Evolutionary conservation across 78 protist genomes (phyloP).

Genomic region (Emiliania huxleyi): DNA sequence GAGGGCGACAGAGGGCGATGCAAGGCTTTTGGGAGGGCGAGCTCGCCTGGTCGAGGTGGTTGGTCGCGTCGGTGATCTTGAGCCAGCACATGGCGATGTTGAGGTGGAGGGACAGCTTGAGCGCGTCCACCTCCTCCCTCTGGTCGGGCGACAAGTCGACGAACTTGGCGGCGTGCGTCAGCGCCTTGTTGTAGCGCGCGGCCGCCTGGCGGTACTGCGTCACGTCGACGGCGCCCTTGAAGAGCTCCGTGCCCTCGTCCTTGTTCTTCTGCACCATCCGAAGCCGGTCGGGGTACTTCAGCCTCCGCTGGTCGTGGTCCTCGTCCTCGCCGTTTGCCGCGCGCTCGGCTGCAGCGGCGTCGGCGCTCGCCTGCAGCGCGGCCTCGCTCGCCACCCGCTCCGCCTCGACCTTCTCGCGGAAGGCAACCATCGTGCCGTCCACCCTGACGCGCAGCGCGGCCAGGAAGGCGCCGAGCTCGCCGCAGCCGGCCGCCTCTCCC

Average conservation of each 20-base stretch:
- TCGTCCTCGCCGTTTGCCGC: background rate
- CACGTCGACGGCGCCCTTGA: background rate
- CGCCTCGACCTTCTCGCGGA: background rate
- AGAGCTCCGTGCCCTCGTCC: constrained; percentile 22
- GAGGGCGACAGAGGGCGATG: too few relatives aligned
- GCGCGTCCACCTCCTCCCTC: background rate
- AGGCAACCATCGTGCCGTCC: background rate
- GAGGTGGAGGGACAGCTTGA: background rate
- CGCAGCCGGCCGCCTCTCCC: background rate
- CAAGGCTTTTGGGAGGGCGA: too few relatives aligned
- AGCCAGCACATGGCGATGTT: constrained; percentile 19
- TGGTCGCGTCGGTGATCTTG: constrained; percentile 8
- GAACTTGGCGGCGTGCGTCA: constrained; percentile 24
- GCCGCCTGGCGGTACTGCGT: background rate
- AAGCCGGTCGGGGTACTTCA: constrained; percentile 1
- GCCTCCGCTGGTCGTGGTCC: background rate
- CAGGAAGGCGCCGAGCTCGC: background rate
- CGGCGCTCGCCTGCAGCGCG: constrained; percentile 6
- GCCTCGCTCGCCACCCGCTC: background rate
- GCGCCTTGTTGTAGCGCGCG: constrained; percentile 12
- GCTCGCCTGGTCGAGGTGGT: background rate
- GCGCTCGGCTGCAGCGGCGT: background rate
- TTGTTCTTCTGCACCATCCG: background rate
- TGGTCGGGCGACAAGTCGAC: background rate
- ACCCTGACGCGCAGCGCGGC: background rate